Evolutionary conservation across 1,139 yeast genomes (phyloP), one percentile per base, ranked within the genome.

Genomic region (Kazachstania sp.): DNA sequence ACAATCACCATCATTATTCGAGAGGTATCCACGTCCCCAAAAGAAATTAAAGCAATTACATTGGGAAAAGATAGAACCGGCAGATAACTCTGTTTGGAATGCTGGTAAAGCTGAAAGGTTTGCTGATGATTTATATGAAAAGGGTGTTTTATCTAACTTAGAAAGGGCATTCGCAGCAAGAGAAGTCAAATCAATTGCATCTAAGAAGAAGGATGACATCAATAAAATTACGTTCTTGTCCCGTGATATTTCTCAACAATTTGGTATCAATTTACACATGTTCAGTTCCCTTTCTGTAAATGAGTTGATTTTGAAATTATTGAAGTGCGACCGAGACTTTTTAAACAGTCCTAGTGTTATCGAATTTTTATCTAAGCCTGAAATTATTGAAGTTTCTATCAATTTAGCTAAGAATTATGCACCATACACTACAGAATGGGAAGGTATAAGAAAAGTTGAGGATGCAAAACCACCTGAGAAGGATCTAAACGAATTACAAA

Each of bases 141-240:
- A 71, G 54, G 95, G 95, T 61, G 77, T 84, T n/a, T 77, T 84
- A 56, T 84, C 81, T 51, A 86, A 82, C 56, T 71, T 85, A 53
- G 95, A 85, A 60, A 74, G 72, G 46, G 80, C 84, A 26, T 85
- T 85, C 65, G 92, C 90, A 0, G 92, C 92, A 4, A 81, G 79
- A 58, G 95, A 84, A 54, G 81, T 83, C 53, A 82, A 79, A 52
- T 68, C 72, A 45, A 59, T 74, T 45, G 71, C 72, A 1, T 61
- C 70, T 29, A 69, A 64, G 54, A 72, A 69, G 55, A 68, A 71
- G 46, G 74, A 71, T 34, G 77, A 73, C 37, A 60, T 61, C 37
- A 69, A 78, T 46, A 81, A 80, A 58, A 65, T 81, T 2, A 64
- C 84, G 0, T 81, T 81, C 58, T 71, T 84, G 54, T 71, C 87